Conservation (phyloP, 805 yeast species). For the Jamesozyma spencerorum region DNA sequence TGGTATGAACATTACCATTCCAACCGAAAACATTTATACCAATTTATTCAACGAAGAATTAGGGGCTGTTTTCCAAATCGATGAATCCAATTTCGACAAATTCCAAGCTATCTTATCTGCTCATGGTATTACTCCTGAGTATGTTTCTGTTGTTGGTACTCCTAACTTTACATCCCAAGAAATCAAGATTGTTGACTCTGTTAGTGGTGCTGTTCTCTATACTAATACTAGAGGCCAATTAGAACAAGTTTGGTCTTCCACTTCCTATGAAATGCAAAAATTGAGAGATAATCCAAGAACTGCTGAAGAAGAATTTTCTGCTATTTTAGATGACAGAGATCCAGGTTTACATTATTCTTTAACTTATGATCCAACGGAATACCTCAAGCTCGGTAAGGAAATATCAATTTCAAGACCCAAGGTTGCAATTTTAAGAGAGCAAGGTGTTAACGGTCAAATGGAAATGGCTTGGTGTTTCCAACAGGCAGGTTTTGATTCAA, state of each 20-base stretch:
- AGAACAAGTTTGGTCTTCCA: constrained; percentile 78
- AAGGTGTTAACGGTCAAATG: constrained; percentile 96
- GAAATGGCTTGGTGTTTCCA: constrained; percentile 98
- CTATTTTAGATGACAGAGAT: constrained; percentile 69
- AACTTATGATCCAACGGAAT: constrained; percentile 54
- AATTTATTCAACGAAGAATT: constrained; percentile 84
- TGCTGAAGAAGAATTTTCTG: constrained; percentile 75
- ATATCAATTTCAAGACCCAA: constrained; percentile 45
- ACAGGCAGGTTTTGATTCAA: constrained; percentile 88
- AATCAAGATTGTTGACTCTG: constrained; percentile 37
- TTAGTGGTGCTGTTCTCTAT: constrained; percentile 31
- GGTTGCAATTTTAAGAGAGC: constrained; percentile 95
- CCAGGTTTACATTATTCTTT: constrained; percentile 84
- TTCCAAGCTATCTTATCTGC: constrained; percentile 49
- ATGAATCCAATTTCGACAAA: constrained; percentile 39
- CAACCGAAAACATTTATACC: constrained; percentile 38
- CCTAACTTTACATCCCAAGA: constrained; percentile 48
- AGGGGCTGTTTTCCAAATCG: constrained; percentile 91
- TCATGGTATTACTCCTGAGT: constrained; percentile 48
- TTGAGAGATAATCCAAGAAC: constrained; percentile 89
- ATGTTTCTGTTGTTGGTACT: constrained; percentile 56
- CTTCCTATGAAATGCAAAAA: constrained; percentile 83
- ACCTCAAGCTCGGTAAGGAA: constrained; percentile 31
- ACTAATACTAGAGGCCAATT: constrained; percentile 54
- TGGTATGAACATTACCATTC: constrained; percentile 53